phyloP scores from a whole-genome alignment of 2,329 filamentous ascomycete species.

The Colletotrichum tofieldiae region DNA sequence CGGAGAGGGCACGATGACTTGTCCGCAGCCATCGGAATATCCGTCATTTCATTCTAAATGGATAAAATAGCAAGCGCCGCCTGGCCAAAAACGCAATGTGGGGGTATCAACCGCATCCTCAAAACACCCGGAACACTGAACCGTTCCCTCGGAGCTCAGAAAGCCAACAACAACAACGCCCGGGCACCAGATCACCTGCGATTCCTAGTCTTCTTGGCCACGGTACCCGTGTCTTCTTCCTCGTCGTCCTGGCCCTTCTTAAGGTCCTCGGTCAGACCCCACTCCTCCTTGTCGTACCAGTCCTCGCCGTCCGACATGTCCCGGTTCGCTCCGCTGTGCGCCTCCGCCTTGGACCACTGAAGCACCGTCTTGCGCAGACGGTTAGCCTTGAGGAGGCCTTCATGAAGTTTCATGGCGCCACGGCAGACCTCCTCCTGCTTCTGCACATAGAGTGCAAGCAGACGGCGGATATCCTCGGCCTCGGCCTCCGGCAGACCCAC shows the following conservation, averaged over 20 bases:
- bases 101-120: constrained; percentile 42
- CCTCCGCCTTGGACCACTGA: constrained; percentile 85
- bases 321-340: constrained; percentile 74
- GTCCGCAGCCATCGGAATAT: neutral
- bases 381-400: constrained; percentile 81
- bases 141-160: constrained; percentile 4
- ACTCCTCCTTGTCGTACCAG: constrained; percentile 89
- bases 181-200: constrained; percentile 57
- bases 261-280: constrained; percentile 80
- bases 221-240: constrained; percentile 78
- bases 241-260: constrained; percentile 89
- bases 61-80: constrained; percentile 11
- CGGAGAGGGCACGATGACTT: neutral
- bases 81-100: constrained; percentile 31
- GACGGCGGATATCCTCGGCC: constrained; percentile 82
- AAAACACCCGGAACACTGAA: constrained; percentile 19
- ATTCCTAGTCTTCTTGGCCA: constrained; percentile 72
- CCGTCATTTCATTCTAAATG: constrained; percentile 2
- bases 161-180: constrained; percentile 22
- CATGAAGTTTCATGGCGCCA: constrained; percentile 76
- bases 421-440: constrained; percentile 89
- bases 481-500: constrained; percentile 80
- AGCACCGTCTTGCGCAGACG: constrained; percentile 80
- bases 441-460: constrained; percentile 84
- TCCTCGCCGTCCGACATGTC: constrained; percentile 92